Percentiles rank a stretch among this genome's conserved stretches.
Conservation (phyloP, 2,329 filamentous ascomycete genomes). For the Sporothrix protearum region DNA sequence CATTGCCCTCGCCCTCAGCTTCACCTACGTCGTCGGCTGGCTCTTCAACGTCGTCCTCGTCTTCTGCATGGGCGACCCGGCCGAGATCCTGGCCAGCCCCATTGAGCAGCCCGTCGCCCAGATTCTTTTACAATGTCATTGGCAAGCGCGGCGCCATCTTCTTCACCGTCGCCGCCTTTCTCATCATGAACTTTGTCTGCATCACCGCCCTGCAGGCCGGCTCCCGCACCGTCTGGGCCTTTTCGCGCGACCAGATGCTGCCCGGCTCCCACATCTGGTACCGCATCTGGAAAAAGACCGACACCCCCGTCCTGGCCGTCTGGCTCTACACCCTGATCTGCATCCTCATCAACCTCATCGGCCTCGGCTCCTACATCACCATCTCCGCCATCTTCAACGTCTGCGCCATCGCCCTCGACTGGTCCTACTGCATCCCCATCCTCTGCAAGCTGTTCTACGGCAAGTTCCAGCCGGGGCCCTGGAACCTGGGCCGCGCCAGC, state of each 20-base stretch:
- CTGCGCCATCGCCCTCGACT: slow-evolving; percentile 53
- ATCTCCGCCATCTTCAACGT: slow-evolving; percentile 54
- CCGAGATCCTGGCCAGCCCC: slow-evolving; percentile 43
- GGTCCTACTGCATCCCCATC: slow-evolving; percentile 56
- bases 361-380: slow-evolving; percentile 52
- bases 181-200: slow-evolving; percentile 58
- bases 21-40: slow-evolving; percentile 54
- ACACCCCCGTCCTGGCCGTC: slow-evolving; percentile 51
- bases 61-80: slow-evolving; percentile 53
- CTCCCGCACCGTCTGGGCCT: slow-evolving; percentile 53
- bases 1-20: slow-evolving; percentile 53
- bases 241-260: slow-evolving; percentile 50
- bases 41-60: slow-evolving; percentile 57
- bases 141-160: slow-evolving; percentile 52
- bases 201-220: slow-evolving; percentile 55
- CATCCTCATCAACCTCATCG: slow-evolving; percentile 57
- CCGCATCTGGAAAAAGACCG: slow-evolving; percentile 46
- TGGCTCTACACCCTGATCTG: slow-evolving; percentile 55
- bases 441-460: slow-evolving; percentile 49
- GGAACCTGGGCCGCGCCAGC: slow-evolving; percentile 46
- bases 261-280: slow-evolving; percentile 48
- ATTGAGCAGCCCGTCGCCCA: slow-evolving; percentile 53
- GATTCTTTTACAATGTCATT: slow-evolving; percentile 57
- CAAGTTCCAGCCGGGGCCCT: slow-evolving; percentile 50
- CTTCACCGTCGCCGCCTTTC: slow-evolving; percentile 54